Percentiles rank a stretch among this genome's conserved stretches.
These are phyloP conservation scores for Paraglomus occultum DNA, from an alignment of 192 early-diverging fungal genomes.

Conservation along the genomic window DNA sequence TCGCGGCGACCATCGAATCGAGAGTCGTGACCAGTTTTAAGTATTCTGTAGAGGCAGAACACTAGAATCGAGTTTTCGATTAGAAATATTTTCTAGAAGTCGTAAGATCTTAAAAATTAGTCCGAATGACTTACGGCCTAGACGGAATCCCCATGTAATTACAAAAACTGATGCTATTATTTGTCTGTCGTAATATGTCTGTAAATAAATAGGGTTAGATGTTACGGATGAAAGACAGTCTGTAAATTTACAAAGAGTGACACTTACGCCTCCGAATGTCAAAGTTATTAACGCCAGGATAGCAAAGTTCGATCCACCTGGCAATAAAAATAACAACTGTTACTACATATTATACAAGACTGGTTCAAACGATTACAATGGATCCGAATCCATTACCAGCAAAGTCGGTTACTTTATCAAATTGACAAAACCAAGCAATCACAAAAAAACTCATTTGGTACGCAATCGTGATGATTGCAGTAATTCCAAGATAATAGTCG, in stretches of 20 bases:
- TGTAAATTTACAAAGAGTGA: background rate
- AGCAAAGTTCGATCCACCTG: slow-evolving; percentile 26
- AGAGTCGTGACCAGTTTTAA: slow-evolving; percentile 25
- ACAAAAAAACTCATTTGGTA: slow-evolving; percentile 28
- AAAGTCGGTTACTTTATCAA: slow-evolving; percentile 32
- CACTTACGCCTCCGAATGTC: slow-evolving; percentile 18
- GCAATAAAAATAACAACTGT: background rate
- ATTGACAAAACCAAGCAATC: slow-evolving; percentile 15
- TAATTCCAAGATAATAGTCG: slow-evolving; percentile 29
- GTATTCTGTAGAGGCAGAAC: slow-evolving; percentile 28
- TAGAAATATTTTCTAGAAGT: background rate
- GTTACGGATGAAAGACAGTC: background rate
- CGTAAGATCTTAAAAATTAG: background rate
- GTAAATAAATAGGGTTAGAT: background rate
- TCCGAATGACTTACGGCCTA: slow-evolving; percentile 11
- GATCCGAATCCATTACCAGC: background rate
- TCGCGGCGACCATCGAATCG: slow-evolving; percentile 25
- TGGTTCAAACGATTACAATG: background rate
- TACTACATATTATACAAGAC: too few relatives aligned
- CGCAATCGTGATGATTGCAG: slow-evolving; percentile 22
- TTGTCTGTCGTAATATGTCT: slow-evolving; percentile 28
- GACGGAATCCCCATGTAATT: slow-evolving; percentile 16
- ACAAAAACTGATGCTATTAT: slow-evolving; percentile 14
- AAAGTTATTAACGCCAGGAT: slow-evolving; percentile 25
- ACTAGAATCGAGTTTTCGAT: background rate